phyloP scores from a whole-genome alignment of 768 basidiomycete species.

The Tylopilus vinaceipallidus region DNA sequence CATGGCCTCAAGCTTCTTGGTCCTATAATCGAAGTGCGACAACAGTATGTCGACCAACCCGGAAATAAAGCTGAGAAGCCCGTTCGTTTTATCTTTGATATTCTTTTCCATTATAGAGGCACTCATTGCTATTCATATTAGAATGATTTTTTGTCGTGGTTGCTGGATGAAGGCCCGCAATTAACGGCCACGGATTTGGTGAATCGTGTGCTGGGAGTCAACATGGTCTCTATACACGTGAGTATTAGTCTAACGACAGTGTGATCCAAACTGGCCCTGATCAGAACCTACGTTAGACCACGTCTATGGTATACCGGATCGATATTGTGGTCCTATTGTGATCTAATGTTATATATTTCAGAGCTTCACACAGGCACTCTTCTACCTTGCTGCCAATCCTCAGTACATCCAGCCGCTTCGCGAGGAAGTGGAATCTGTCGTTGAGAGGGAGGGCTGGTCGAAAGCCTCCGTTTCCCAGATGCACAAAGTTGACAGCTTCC shows the following conservation, averaged over 20 bases:
- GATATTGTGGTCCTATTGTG: too few relatives aligned
- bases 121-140: neutral
- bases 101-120: neutral
- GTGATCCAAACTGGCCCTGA: too few relatives aligned
- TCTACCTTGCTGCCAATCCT: constrained; percentile 1
- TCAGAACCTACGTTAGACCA: neutral
- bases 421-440: constrained; percentile 3
- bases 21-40: constrained; percentile 1
- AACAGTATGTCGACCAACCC: too few relatives aligned
- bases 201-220: neutral
- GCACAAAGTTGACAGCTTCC: constrained; percentile 7
- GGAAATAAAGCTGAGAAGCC: too few relatives aligned
- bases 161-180: neutral
- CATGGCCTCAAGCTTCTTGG: neutral
- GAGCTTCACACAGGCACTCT: neutral
- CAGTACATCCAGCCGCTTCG: constrained; percentile 2
- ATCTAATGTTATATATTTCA: too few relatives aligned
- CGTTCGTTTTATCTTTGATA: too few relatives aligned
- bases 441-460: constrained; percentile 2
- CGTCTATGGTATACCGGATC: neutral
- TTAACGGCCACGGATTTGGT: neutral
- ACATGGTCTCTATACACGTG: neutral
- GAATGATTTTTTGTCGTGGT: neutral
- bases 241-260: neutral
- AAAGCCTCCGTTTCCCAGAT: constrained; percentile 2